Evolutionary conservation across 177 flowering plant genomes (phyloP).

Genomic region (Vitis hybrid): DNA sequence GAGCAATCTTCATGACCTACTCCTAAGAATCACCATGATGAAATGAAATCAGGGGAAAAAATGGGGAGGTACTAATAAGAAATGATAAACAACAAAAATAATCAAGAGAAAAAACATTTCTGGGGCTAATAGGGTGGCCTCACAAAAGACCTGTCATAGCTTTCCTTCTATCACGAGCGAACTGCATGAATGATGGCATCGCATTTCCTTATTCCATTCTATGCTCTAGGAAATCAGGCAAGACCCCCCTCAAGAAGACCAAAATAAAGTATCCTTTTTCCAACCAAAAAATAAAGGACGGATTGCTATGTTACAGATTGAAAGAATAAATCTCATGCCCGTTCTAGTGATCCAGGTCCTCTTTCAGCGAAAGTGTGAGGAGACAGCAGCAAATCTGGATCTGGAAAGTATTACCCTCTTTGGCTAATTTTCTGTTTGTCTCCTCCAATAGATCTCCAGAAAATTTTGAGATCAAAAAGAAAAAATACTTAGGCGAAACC

Average conservation of each 20-base stretch:
- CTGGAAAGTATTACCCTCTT: constrained; percentile 11
- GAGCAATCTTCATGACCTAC: constrained; percentile 34
- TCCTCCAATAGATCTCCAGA: constrained; percentile 22
- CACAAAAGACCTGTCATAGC: constrained; percentile 21
- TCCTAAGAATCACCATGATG: constrained; percentile 30
- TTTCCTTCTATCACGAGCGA: constrained; percentile 1
- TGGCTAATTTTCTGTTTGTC: constrained; percentile 20
- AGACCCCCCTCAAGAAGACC: constrained; percentile 25
- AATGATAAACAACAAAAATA: constrained; percentile 4
- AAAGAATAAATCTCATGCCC: constrained; percentile 49
- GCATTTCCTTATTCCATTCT: constrained; percentile 19
- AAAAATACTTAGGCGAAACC: constrained; percentile 9
- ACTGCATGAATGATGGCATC: too few relatives aligned
- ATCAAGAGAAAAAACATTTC: constrained; percentile 4
- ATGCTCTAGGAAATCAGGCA: constrained; percentile 24
- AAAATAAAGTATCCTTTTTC: constrained; percentile 22
- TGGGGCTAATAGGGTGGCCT: constrained; percentile 19
- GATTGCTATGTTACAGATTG: constrained; percentile 54
- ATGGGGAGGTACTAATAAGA: constrained; percentile 19
- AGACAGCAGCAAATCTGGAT: constrained; percentile 8
- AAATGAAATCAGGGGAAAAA: constrained; percentile 21
- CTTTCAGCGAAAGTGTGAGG: constrained; percentile 12
- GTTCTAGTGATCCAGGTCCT: constrained; percentile 23
- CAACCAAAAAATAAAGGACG: constrained; percentile 32
- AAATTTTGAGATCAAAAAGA: constrained; percentile 3